These are phyloP conservation scores for Globisporangium parvum DNA, from an alignment of 352 stramenopile species.

Conservation along the genomic window DNA sequence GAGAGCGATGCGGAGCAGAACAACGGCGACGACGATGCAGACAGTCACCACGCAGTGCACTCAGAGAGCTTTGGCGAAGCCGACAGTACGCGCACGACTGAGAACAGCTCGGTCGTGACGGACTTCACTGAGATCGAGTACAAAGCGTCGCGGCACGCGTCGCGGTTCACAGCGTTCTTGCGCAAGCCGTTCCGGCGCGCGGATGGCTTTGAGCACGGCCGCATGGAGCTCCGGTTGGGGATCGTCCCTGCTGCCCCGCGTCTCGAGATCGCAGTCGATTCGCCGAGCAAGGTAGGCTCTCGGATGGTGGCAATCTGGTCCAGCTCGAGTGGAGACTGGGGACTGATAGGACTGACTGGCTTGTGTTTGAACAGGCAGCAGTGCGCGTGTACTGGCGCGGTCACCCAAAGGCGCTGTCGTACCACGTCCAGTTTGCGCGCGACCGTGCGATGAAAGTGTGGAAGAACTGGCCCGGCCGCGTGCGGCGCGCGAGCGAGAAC, in stretches of 20 bases:
- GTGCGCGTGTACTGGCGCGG: conserved; percentile 53
- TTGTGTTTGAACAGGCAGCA: conserved; percentile 32
- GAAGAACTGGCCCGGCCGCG: conserved; percentile 64
- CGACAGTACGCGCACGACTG: conserved; percentile 59
- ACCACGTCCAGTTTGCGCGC: conserved; percentile 65
- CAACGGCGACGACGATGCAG: conserved; percentile 48
- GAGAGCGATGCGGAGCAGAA: conserved; percentile 41
- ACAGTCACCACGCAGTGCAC: conserved; percentile 63
- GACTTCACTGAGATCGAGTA: conserved; percentile 50
- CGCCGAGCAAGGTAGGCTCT: conserved; percentile 46
- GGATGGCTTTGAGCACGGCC: conserved; percentile 42
- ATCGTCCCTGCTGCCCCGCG: conserved; percentile 40
- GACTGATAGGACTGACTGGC: not conserved
- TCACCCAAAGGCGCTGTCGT: conserved; percentile 43
- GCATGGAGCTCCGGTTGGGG: conserved; percentile 31
- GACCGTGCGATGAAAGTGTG: conserved; percentile 76
- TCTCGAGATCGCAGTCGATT: conserved; percentile 41
- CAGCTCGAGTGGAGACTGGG: not conserved
- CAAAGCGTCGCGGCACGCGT: conserved; percentile 45
- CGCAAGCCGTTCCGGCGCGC: conserved; percentile 60
- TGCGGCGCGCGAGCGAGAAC: conserved; percentile 33
- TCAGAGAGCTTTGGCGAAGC: conserved; percentile 75
- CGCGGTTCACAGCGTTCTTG: conserved; percentile 51
- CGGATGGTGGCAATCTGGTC: too few relatives aligned
- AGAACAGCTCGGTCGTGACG: conserved; percentile 65